phyloP scores from a whole-genome alignment of 768 basidiomycete species.

The Suillus luteus region DNA sequence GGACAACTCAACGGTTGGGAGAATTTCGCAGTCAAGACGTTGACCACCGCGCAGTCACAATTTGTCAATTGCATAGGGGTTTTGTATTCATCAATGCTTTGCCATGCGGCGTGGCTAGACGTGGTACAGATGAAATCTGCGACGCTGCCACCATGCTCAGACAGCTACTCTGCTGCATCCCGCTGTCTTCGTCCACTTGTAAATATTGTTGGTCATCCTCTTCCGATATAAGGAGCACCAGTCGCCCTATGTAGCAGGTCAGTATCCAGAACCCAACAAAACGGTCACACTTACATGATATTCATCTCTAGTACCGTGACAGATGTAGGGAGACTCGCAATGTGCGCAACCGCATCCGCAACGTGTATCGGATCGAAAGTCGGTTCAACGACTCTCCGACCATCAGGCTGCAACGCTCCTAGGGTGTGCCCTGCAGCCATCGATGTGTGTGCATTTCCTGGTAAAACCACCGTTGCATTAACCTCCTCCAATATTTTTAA shows the following conservation, averaged over 20 bases:
- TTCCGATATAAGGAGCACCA: conserved; percentile 47
- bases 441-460: conserved; percentile 71
- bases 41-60: not conserved
- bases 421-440: conserved; percentile 49
- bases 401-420: conserved; percentile 72
- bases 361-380: conserved; percentile 75
- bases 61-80: not conserved
- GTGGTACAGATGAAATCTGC: not conserved
- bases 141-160: not conserved
- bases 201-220: conserved; percentile 36
- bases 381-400: conserved; percentile 55
- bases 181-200: not conserved
- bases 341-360: conserved; percentile 67
- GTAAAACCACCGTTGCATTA: not conserved
- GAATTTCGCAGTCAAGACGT: not conserved
- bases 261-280: conserved; percentile 1
- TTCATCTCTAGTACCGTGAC: conserved; percentile 72
- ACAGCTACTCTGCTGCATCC: not conserved
- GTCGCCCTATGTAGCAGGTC: conserved; percentile 39
- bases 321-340: conserved; percentile 66
- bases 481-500: not conserved
- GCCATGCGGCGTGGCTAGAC: not conserved
- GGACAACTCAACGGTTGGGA: no score
- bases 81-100: not conserved
- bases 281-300: conserved; percentile 61